Evolutionary conservation across 768 basidiomycete species (phyloP), one percentile per base, ranked within the genome.

Genomic region (Rubroboletus satanas): DNA sequence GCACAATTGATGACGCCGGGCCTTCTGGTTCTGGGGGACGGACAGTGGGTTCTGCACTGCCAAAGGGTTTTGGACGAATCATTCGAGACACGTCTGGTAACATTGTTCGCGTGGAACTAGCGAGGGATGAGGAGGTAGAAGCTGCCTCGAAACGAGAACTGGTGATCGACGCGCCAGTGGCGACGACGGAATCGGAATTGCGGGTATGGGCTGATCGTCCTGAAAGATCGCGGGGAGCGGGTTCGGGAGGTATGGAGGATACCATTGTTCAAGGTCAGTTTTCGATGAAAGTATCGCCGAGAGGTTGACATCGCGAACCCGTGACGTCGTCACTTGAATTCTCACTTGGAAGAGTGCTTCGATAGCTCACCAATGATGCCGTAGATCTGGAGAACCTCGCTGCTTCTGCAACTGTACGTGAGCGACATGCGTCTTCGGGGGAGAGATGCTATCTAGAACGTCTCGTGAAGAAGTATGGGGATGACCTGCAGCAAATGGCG

Each of bases 41-140:
- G 33, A 42, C 67, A 33, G 59, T 63, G 51, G 54, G 67, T 28
- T 58, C 66, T 15, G 55, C 38, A 7, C 73, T 83, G 45, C 83
- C 81, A 12, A 82, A 76, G 61, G 88, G 89, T 2, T 87, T 82
- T 66, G 94, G 93, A 31, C 81, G 83, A 65, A 94, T 98, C 61
- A 70, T 93, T 48, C 80, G 93, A 45, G 93, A 95, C 69, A 83
- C 78, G 36, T 74, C 79, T 3, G 94, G 94, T 29, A 87, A 86
- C 58, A 77, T 95, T 37, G 64, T 93, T 21, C 77, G 82, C 45
- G 75, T 94, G 39, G 84, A 90, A 64, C 64, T 93, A 51, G 72
- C 78, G 15, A 81, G 79, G 39, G 79, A 80, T 21, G 77, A 79
- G 31, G 77, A 77, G 36, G 65, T 55, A 7, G 61, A 60, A 36